phyloP scores from a whole-genome alignment of 2,329 filamentous ascomycete species.

The Pseudocercospora ulei region DNA sequence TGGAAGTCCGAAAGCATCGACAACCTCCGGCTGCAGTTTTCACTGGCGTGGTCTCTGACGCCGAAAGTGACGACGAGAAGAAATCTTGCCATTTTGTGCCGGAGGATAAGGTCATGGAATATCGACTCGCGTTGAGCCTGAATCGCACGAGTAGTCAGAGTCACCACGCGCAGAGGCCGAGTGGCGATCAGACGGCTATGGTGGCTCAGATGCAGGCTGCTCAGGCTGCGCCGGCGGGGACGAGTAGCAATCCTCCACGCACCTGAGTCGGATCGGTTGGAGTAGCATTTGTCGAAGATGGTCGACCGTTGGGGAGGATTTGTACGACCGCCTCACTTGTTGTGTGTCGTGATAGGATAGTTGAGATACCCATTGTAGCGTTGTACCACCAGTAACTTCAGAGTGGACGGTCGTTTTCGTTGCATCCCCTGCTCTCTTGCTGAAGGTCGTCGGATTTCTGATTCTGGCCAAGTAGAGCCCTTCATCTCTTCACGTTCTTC shows the following conservation, averaged over 20 bases:
- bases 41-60: conserved; percentile 55
- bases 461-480: not conserved
- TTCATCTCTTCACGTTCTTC: conserved; percentile 20
- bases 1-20: conserved; percentile 50
- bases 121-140: conserved; percentile 45
- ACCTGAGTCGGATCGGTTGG: too few relatives aligned
- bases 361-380: conserved; percentile 25
- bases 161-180: conserved; percentile 17
- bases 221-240: conserved; percentile 11
- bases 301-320: too few relatives aligned
- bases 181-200: conserved; percentile 24
- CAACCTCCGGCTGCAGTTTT: conserved; percentile 23
- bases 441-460: conserved; percentile 6
- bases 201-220: conserved; percentile 17
- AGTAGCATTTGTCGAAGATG: too few relatives aligned
- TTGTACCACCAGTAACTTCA: conserved; percentile 18
- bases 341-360: conserved; percentile 23
- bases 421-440: too few relatives aligned
- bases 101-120: conserved; percentile 56
- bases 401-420: not conserved
- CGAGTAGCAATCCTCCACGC: too few relatives aligned
- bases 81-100: conserved; percentile 36
- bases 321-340: too few relatives aligned
- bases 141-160: conserved; percentile 17
- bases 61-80: conserved; percentile 64